Conservation (phyloP, 306 rosid genomes). For the Ceratonia siliqua region DNA sequence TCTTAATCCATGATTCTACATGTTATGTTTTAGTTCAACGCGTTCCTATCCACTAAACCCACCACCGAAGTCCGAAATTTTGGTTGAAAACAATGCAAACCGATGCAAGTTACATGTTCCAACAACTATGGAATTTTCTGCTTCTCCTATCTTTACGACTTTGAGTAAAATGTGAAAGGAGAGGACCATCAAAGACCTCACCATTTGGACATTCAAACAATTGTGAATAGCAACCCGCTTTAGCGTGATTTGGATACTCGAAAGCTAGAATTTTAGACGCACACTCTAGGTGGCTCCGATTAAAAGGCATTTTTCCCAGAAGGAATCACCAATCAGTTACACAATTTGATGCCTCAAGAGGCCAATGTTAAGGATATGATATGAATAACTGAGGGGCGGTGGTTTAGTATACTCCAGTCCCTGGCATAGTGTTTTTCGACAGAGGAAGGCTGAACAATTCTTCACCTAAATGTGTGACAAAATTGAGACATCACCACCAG, state of each 20-base stretch:
- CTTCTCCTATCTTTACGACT: neutral
- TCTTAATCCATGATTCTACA: no score
- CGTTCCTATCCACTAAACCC: neutral
- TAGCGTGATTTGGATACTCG: neutral
- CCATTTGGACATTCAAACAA: neutral
- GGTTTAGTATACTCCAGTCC: neutral
- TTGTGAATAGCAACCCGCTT: no score
- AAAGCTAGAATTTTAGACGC: no score
- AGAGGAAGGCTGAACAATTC: neutral
- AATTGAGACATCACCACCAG: neutral
- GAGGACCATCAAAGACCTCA: neutral
- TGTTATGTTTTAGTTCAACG: neutral
- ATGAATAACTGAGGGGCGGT: neutral
- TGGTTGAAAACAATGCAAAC: no score
- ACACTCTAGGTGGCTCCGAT: no score
- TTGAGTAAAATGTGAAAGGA: neutral
- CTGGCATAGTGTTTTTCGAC: neutral
- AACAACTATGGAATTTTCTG: neutral
- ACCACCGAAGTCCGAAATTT: neutral
- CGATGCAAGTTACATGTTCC: no score
- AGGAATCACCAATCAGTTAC: neutral
- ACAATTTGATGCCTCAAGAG: neutral
- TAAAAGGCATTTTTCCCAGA: no score
- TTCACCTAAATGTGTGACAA: neutral
- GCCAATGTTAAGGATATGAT: neutral